Evolutionary conservation across 179 eudicot genomes (phyloP), one percentile per base, ranked within the genome.

Genomic region (Patellifolia procumbens): DNA sequence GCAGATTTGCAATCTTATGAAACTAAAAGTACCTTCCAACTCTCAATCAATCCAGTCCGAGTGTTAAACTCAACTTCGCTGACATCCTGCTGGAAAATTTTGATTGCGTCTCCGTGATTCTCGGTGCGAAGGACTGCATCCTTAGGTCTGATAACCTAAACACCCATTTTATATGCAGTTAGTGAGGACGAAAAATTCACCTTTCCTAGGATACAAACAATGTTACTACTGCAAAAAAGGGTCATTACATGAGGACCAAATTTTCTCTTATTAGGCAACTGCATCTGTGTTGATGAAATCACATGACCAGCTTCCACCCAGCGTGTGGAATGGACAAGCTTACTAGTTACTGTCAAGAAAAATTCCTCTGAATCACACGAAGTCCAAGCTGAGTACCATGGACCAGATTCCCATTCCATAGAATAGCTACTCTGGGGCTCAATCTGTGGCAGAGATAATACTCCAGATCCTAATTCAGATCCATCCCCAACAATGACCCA

Each of bases 231-330:
- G 22, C 49, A 53, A 64, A 74, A 59, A 29, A 63, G 37, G 55
- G 42, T 37, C 16, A 55, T 81, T 87, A 95, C 99, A 63, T 83
- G 94, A 75, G 86, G 75, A 69, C 72, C 70, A 79, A 58, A 35
- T 63, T 86, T 84, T 76, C 78, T 84, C 82, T 86, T 90, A 43
- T 81, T 35, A 59, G 98, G 97, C 88, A 95, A 85, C 75, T 80
- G 87, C 52, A 95, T 49, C 83, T 95, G 99, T 43, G 87, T 74
- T 22, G 97, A 91, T 49, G 97, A 88, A 70, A 91, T 75, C 45
- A 89, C 78, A 83, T 92, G 97, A 63, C 97, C 99, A 74, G 92
- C 78, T 78, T 87, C 91, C 73, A 84, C 92, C 97, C 99, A 92
- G 42, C 93, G 86, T 12, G 97, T 88, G 13, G 92, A 65, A 22